These are phyloP conservation scores for Cinnamomum chago DNA, from an alignment of 164 flowering plant genomes.

Conservation along the genomic window DNA sequence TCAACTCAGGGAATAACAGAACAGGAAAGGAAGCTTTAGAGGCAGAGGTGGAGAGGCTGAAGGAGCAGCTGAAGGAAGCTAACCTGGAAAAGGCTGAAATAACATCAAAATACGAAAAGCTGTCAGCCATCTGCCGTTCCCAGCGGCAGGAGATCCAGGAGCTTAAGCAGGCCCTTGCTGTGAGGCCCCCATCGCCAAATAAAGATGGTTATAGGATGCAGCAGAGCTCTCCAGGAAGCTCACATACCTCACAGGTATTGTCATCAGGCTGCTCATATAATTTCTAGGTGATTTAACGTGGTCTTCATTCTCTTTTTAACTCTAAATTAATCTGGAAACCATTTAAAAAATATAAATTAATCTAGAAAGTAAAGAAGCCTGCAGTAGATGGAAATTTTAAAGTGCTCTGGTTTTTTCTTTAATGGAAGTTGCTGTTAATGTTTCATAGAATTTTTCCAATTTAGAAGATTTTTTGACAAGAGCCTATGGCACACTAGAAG, in stretches of 20 bases:
- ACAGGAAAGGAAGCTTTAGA: constrained; percentile 37
- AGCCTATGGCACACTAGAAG: constrained; percentile 81
- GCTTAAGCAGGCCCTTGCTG: constrained; percentile 69
- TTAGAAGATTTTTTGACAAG: constrained; percentile 40
- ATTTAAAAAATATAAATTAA: too few species aligned
- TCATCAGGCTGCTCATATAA: neutral
- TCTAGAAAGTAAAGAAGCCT: too few species aligned
- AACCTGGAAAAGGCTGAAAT: constrained; percentile 75
- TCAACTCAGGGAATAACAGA: constrained; percentile 28
- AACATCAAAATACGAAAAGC: constrained; percentile 81
- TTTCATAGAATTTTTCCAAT: too few species aligned
- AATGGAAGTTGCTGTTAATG: too few species aligned
- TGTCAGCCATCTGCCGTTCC: constrained; percentile 86
- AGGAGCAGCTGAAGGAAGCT: constrained; percentile 64
- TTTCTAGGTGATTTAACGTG: neutral
- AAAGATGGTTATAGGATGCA: constrained; percentile 36
- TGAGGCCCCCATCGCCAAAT: constrained; percentile 57
- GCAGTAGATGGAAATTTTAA: too few species aligned
- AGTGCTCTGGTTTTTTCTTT: too few species aligned
- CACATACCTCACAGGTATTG: constrained; percentile 40
- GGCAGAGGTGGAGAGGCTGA: constrained; percentile 67
- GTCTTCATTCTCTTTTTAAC: too few species aligned
- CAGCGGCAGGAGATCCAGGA: constrained; percentile 97
- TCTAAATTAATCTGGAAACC: too few species aligned
- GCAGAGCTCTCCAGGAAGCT: constrained; percentile 30